phyloP scores from a whole-genome alignment of 2,329 filamentous ascomycete genomes.

The Epichloe bromicola region DNA sequence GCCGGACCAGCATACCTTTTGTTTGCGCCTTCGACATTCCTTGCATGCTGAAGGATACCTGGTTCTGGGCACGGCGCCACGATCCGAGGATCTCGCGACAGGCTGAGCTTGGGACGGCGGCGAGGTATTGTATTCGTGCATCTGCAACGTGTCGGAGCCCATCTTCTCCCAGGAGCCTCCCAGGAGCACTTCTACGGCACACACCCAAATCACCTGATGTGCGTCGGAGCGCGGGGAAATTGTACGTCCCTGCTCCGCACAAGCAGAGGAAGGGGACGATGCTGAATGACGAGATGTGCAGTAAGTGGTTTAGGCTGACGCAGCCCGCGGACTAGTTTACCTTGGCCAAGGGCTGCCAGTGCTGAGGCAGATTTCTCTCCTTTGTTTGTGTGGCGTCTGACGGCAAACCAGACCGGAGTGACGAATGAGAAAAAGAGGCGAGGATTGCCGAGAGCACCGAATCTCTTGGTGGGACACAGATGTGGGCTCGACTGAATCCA shows the following conservation, averaged over 20 bases:
- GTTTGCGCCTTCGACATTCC: slow-evolving; percentile 38
- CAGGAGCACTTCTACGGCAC: background rate
- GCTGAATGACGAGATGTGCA: background rate
- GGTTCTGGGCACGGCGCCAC: slow-evolving; percentile 9
- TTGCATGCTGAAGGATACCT: slow-evolving; percentile 30
- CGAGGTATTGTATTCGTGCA: slow-evolving; percentile 3
- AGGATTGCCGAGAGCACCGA: too few relatives aligned
- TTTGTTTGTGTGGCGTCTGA: too few relatives aligned
- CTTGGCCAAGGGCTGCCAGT: background rate
- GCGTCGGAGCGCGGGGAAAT: background rate
- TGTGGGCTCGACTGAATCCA: too few relatives aligned
- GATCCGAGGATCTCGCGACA: background rate
- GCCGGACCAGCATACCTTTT: slow-evolving; percentile 26
- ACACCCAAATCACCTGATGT: background rate
- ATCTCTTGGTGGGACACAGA: too few relatives aligned
- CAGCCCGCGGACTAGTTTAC: background rate
- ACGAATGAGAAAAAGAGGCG: too few relatives aligned
- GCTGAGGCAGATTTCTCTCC: background rate
- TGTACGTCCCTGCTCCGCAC: background rate
- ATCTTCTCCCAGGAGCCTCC: background rate
- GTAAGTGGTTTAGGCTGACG: background rate
- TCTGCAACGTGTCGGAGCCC: slow-evolving; percentile 20
- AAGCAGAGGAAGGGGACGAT: background rate
- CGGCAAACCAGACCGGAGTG: too few relatives aligned
- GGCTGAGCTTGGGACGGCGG: slow-evolving; percentile 6